These are phyloP conservation scores for Euphorbia lathyris DNA, from an alignment of 345 rosid species.

Conservation along the genomic window DNA sequence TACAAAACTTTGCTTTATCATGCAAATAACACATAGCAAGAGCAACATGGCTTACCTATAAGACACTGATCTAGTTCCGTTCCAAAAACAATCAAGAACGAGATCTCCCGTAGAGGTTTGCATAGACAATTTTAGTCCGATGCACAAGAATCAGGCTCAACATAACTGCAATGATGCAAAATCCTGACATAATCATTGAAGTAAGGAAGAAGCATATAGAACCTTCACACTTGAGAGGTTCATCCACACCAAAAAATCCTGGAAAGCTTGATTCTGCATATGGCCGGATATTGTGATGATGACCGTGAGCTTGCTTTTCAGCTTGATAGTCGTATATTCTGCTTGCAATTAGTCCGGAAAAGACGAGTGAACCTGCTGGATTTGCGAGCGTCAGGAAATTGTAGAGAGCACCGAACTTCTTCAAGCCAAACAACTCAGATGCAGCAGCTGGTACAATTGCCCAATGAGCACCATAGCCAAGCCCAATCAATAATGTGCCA, in stretches of 20 bases:
- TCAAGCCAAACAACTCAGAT: slow-evolving; percentile 92
- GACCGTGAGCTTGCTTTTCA: slow-evolving; percentile 62
- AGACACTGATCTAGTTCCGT: neutral
- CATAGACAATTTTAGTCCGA: slow-evolving; percentile 78
- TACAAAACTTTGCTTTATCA: neutral
- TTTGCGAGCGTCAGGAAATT: slow-evolving; percentile 94
- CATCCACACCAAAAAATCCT: slow-evolving; percentile 35
- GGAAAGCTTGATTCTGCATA: slow-evolving; percentile 27
- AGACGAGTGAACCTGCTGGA: slow-evolving; percentile 90
- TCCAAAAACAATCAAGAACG: slow-evolving; percentile 8
- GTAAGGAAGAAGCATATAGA: slow-evolving; percentile 89
- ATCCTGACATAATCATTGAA: slow-evolving; percentile 87
- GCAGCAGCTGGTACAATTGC: slow-evolving; percentile 97
- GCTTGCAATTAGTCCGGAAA: slow-evolving; percentile 93
- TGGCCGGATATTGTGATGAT: slow-evolving; percentile 15
- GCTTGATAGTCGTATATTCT: slow-evolving; percentile 85
- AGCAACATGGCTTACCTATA: neutral
- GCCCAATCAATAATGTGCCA: slow-evolving; percentile 87
- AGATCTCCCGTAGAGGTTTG: slow-evolving; percentile 66
- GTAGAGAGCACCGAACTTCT: slow-evolving; percentile 90
- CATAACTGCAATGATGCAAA: slow-evolving; percentile 63
- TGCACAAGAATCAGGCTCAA: slow-evolving; percentile 86
- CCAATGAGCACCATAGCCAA: slow-evolving; percentile 98
- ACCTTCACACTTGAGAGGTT: slow-evolving; percentile 69
- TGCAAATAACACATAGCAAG: neutral